These are phyloP conservation scores for Neurospora hispaniola DNA, from an alignment of 495 filamentous ascomycete genomes.

Conservation along the genomic window DNA sequence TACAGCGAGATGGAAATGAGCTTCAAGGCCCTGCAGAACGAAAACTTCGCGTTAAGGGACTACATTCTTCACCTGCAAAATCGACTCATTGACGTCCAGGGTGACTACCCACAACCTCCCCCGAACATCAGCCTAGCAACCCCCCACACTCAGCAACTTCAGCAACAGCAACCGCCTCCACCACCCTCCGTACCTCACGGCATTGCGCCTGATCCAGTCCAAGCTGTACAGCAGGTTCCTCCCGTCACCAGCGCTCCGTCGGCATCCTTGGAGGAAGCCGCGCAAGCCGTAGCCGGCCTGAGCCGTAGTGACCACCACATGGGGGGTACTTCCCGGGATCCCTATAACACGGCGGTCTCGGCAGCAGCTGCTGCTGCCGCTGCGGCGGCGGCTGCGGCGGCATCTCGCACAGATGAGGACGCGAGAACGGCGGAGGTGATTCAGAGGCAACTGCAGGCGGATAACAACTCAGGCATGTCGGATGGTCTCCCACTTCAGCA, in stretches of 20 bases:
- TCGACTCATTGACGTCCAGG: conserved; percentile 72
- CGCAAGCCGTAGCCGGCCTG: conserved; percentile 26
- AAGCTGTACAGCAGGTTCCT: not conserved
- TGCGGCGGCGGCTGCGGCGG: not conserved
- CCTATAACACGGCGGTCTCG: conserved; percentile 5
- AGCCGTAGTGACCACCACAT: conserved; percentile 15
- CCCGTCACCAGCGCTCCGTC: not conserved
- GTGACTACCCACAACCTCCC: conserved; percentile 76
- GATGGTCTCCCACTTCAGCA: conserved; percentile 10
- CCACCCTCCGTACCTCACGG: not conserved
- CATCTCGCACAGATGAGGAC: conserved; percentile 17
- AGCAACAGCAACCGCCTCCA: conserved; percentile 3
- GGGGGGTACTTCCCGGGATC: conserved; percentile 2
- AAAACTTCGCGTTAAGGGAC: conserved; percentile 83
- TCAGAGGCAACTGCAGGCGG: conserved; percentile 27
- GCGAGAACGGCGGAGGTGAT: conserved; percentile 28
- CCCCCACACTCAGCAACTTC: conserved; percentile 14
- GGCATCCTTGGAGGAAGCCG: conserved; percentile 23
- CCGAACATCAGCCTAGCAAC: conserved; percentile 31
- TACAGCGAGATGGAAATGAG: conserved; percentile 56
- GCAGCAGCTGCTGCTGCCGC: not conserved
- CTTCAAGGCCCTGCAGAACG: conserved; percentile 64
- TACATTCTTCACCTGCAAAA: conserved; percentile 87
- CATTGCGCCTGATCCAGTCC: not conserved
- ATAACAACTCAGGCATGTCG: conserved; percentile 8